Base-by-base conservation (phyloP, 2,329 filamentous ascomycete species). In the Paecilomyces niveus region DNA sequence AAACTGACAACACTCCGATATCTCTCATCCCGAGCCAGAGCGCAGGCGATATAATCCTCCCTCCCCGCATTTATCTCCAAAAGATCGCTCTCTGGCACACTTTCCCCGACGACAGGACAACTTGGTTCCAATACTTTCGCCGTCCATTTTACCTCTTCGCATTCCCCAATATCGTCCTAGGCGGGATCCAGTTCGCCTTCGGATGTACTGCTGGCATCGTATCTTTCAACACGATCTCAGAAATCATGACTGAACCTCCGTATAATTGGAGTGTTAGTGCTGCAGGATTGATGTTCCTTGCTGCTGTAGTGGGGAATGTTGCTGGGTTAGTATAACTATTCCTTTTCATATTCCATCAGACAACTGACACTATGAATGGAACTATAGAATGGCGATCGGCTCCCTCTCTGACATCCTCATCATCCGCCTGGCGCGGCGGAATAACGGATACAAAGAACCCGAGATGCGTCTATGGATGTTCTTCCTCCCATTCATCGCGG, bases 141-240 rank as follows among this genome's bases (percentile, higher is more conserved):
- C 39, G 74, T 4, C 74, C 74, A 4, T 76, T 76, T 55, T 69
- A 71, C 51, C 71, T 76, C 1, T 75, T 75, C 56, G 66, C 66
- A 0, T 75, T 76, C 49, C 74, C 74, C 3, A 74, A 75, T 29
- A 72, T 76, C 10, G 69, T 76, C 31, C 65, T 76, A 6, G 67
- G 72, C 3, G 72, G 74, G 8, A 68, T 75, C 3, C 75, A 75
- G 59, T 76, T 76, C 53, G 74, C 73, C 0, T 78, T 45, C 54
- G 74, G 74, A 10, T 72, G 72, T 57, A 77, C 74, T 1, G 74
- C 72, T 0, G 72, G 72, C 3, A 74, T 76, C 39, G 70, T 77
- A 8, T 72, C 70, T 15, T 76, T 76, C 67, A 75, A 71, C 61
- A 75, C 71, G 18, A 70, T 70, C 49, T 70, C 68, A 0, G 68